phyloP scores from a whole-genome alignment of 768 basidiomycete species.

The Coprinellus aureogranulatus region DNA sequence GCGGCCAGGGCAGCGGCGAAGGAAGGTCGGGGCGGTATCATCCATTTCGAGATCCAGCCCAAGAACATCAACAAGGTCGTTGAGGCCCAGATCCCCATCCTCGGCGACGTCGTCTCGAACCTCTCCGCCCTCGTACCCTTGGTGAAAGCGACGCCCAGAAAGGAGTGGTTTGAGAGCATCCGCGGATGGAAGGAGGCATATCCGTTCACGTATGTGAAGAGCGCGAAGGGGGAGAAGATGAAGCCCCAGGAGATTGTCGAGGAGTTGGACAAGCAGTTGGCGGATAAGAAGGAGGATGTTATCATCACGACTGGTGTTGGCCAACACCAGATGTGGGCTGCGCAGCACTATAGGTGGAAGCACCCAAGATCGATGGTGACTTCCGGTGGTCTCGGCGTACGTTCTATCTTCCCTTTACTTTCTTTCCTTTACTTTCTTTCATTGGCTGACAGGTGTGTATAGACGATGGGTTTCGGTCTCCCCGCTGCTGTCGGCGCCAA shows the following conservation, averaged over 20 bases:
- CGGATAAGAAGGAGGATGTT: conserved; percentile 79
- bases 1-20: conserved; percentile 83
- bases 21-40: conserved; percentile 89
- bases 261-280: conserved; percentile 82
- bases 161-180: conserved; percentile 83
- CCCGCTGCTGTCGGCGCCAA: conserved; percentile 96
- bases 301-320: conserved; percentile 93
- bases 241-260: conserved; percentile 98
- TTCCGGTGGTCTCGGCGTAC: conserved; percentile 89
- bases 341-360: conserved; percentile 90
- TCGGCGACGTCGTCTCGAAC: conserved; percentile 90
- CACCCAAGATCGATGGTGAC: conserved; percentile 86
- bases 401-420: conserved; percentile 28
- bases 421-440: conserved; percentile 3
- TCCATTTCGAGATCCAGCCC: conserved; percentile 97
- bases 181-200: conserved; percentile 80
- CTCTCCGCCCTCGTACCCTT: conserved; percentile 78
- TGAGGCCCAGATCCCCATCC: conserved; percentile 87
- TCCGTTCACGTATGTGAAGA: conserved; percentile 85
- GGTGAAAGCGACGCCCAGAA: conserved; percentile 62
- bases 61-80: conserved; percentile 99
- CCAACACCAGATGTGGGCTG: conserved; percentile 99
- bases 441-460: conserved; percentile 8
- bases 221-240: conserved; percentile 61
- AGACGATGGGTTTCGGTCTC: conserved; percentile 99